phyloP scores from a whole-genome alignment of 495 filamentous ascomycete species.

The Hyaloscypha hepaticicola region DNA sequence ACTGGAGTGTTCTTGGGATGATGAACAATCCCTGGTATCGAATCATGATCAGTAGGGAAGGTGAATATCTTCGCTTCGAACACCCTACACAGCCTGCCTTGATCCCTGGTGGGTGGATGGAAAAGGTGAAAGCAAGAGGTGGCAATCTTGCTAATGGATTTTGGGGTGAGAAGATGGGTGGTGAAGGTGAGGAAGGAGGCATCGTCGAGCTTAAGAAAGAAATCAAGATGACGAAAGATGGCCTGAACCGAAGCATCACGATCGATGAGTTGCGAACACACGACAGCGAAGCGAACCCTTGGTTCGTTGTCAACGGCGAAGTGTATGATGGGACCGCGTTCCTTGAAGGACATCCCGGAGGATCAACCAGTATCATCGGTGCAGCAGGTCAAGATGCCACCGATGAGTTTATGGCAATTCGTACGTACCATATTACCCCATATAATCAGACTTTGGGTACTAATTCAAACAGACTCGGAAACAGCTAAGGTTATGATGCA shows the following conservation, averaged over 20 bases:
- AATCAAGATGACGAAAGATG: conserved; percentile 78
- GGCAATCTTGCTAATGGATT: conserved; percentile 78
- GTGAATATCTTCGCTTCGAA: conserved; percentile 70
- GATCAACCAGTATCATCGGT: conserved; percentile 81
- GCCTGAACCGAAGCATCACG: conserved; percentile 59
- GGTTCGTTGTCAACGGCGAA: conserved; percentile 91
- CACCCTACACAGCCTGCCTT: conserved; percentile 85
- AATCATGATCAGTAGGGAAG: conserved; percentile 73
- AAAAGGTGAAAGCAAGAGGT: conserved; percentile 83
- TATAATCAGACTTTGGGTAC: background rate
- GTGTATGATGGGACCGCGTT: conserved; percentile 90
- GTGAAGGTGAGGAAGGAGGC: conserved; percentile 51
- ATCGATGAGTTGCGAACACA: conserved; percentile 74
- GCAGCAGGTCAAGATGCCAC: conserved; percentile 84
- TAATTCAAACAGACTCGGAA: conserved; percentile 66
- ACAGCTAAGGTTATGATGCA: conserved; percentile 93
- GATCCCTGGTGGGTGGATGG: conserved; percentile 92
- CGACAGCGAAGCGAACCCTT: conserved; percentile 65
- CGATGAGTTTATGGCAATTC: conserved; percentile 94
- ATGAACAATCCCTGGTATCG: conserved; percentile 99
- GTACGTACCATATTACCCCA: conserved; percentile 52
- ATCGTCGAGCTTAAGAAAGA: conserved; percentile 52
- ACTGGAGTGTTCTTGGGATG: conserved; percentile 96
- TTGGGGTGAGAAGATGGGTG: conserved; percentile 71
- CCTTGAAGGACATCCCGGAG: conserved; percentile 84